Evolutionary conservation across 2,329 filamentous ascomycete genomes (phyloP), one percentile per base, ranked within the genome.

Genomic region (Alternaria solani): DNA sequence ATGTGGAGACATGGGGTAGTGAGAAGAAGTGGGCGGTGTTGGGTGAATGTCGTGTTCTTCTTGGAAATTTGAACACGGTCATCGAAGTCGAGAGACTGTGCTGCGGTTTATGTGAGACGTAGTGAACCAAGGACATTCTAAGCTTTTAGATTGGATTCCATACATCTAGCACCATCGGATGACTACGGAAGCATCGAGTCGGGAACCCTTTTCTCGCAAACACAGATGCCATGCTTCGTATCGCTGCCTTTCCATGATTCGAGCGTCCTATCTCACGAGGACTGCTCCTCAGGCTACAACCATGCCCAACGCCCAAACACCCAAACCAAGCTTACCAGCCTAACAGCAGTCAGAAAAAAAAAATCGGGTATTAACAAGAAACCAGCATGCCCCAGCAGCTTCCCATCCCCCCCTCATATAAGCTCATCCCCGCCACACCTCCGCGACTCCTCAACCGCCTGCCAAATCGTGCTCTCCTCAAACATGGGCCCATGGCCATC

Each of bases 401-500:
- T 23, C 28, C 30, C 44, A 7, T 14, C 28, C 25, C 46, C 16
- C 18, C 12, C 26, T 76, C 63, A 89, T 69, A 91, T 85, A 59
- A 96, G 82, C 76, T 95, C 92, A 77, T 97, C 93, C 46, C 88
- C 91, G 18, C 91, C 91, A 68, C 87, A 89, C 23, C 89, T 88
- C 30, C 91, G 89, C 72, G 93, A 94, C 70, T 90, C 86, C 76
- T 92, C 87, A 65, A 98, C 94, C 16, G 92, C 92, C 62, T 84
- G 82, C 43, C 88, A 78, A 16, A 98, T 89, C 44, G 88, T 87
- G 25, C 85, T 81, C 77, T 97, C 94, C 62, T 91, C 89, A 70
- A 97, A 97, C 41, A 95, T 93, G 2, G 94, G 94, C 0, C 94
- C 82, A 74, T 93, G 90, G 2, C 93, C 94, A 78, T 97, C 91